Base-by-base conservation (phyloP, 352 stramenopile species). In the Bremia lactucae region DNA sequence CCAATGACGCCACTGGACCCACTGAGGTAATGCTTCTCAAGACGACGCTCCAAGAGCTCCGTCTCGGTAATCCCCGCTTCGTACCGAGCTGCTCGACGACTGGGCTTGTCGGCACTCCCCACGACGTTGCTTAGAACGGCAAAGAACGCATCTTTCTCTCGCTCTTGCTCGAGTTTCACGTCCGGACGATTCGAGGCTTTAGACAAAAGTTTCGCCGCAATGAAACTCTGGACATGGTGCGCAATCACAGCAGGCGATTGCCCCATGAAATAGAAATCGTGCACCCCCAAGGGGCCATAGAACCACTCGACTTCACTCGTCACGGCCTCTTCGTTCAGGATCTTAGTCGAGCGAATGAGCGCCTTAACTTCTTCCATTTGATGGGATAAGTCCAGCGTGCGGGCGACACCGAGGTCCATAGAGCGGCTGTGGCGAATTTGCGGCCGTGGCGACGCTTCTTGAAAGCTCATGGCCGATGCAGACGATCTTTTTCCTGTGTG, bases 231-330 rank as follows among this genome's bases (percentile, higher is more conserved):
- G 39, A 90, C 83, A 55, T 90, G 78, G 26, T 77, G 67, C 15
- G 78, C 74, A 47, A 90, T 90, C 11, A 75, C 62, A 7, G 35
- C 41, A 5, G 78, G 49, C 5, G 68, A 70, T 36, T 87, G 74
- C 22, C 74, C 73, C 3, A 68, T 54, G 47, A 90, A 90, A 62
- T 90, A 90, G 45, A 87, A 90, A 49, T 87, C 74, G 64, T 90
- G 78, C 11, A 90, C 55, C 6, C 78, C 78, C 8, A 90, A 45
- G 14, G 74, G 72, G 2, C 75, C 75, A 50, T 87, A 90, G 52
- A 90, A 90, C 71, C 72, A 90, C 41, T 87, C 71, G 24, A 90
- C 66, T 41, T 90, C 78, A 19, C 65, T 71, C 18, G 59, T 63
- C 29, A 90, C 65, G 18, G 68, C 65, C 15, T 65, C 63, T 6